Conservation (phyloP, 495 filamentous ascomycete species). For the Aspergillus conjunctus region DNA sequence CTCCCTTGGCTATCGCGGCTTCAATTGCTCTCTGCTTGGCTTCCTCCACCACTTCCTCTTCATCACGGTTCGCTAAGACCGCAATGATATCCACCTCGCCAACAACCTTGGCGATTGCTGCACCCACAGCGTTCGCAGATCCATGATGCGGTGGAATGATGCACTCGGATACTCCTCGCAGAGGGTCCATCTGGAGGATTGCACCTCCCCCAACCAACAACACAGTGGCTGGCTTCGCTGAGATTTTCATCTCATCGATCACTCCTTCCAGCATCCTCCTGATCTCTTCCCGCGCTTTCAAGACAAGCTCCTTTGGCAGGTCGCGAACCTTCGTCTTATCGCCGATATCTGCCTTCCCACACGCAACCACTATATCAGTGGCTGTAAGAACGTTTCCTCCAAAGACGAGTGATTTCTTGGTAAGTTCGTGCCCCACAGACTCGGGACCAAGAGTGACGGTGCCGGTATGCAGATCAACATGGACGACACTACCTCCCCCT, state of each 20-base stretch:
- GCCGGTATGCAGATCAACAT: background rate
- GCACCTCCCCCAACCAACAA: constrained; percentile 32
- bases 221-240: constrained; percentile 24
- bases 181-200: constrained; percentile 21
- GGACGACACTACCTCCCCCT: constrained; percentile 30
- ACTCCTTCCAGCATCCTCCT: constrained; percentile 8
- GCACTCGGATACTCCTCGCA: background rate
- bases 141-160: constrained; percentile 34
- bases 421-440: constrained; percentile 56
- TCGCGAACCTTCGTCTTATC: constrained; percentile 16
- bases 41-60: constrained; percentile 11
- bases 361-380: constrained; percentile 50
- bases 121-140: constrained; percentile 59
- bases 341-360: constrained; percentile 39
- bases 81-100: constrained; percentile 51
- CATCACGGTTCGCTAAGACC: constrained; percentile 22
- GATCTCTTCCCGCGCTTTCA: constrained; percentile 21
- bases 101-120: constrained; percentile 54
- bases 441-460: constrained; percentile 17
- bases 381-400: constrained; percentile 54
- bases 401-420: constrained; percentile 50
- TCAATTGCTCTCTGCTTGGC: constrained; percentile 43
- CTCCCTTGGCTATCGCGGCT: constrained; percentile 42
- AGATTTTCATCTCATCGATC: constrained; percentile 31
- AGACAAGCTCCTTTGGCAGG: constrained; percentile 10